Evolutionary conservation across 129 eudicot species (phyloP).

Genomic region (Helianthus tuberosus): DNA sequence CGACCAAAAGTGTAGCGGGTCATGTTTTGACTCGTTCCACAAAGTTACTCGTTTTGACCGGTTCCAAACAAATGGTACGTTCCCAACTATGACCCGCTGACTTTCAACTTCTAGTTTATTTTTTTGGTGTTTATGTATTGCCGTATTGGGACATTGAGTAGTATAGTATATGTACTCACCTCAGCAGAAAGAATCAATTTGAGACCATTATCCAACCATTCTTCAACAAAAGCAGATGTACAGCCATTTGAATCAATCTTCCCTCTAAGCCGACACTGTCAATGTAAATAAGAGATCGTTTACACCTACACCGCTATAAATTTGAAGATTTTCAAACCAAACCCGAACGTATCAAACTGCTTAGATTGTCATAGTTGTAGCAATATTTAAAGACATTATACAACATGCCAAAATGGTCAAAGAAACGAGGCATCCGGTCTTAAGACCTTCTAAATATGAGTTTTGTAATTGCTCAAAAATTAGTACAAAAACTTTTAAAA

Average conservation of each 20-base stretch:
- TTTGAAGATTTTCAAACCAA: background rate
- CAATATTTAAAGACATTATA: background rate
- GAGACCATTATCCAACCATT: constrained; percentile 75
- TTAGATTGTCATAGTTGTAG: background rate
- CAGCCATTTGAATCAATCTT: constrained; percentile 91
- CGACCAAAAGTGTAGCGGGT: background rate
- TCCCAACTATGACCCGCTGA: background rate
- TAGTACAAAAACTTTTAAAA: background rate
- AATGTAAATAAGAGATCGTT: background rate
- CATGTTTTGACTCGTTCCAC: background rate
- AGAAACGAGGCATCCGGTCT: background rate
- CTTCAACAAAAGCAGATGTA: constrained; percentile 78
- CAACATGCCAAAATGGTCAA: background rate
- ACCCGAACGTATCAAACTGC: background rate
- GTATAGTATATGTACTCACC: constrained; percentile 41
- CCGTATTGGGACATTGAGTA: background rate
- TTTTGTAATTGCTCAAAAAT: background rate
- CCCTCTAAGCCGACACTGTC: constrained; percentile 89
- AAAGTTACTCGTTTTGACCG: background rate
- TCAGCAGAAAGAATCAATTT: constrained; percentile 82
- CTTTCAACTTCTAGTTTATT: background rate
- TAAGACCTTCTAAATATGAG: background rate
- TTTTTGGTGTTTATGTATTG: background rate
- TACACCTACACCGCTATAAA: background rate
- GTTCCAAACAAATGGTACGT: background rate